phyloP scores from a whole-genome alignment of 1,139 yeast species.

The Scheffersomyces lignicola region DNA sequence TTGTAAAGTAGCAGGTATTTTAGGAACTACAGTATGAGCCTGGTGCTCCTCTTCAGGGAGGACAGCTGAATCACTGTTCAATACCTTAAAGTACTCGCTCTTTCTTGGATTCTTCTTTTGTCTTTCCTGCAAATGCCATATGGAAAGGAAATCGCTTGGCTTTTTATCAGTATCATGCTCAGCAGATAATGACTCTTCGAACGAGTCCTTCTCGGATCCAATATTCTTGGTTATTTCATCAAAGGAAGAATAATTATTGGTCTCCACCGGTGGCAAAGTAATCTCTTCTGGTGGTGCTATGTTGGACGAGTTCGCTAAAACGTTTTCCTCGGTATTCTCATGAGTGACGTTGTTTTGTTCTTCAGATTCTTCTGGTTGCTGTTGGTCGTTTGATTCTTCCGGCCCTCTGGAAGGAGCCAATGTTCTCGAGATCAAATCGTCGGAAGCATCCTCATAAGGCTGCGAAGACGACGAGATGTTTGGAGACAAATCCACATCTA shows the following conservation, averaged over 20 bases:
- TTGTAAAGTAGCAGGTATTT: constrained; percentile 24
- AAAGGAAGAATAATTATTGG: constrained; percentile 32
- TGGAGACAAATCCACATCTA: constrained; percentile 5
- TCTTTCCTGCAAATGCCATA: constrained; percentile 45
- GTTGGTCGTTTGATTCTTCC: constrained; percentile 7
- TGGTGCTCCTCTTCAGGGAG: constrained; percentile 2
- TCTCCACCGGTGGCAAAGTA: constrained; percentile 39
- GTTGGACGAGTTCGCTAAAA: constrained; percentile 45
- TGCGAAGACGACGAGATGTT: constrained; percentile 11
- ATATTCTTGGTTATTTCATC: constrained; percentile 36
- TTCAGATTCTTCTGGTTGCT: constrained; percentile 6
- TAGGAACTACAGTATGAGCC: constrained; percentile 4
- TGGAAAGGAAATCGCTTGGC: constrained; percentile 34
- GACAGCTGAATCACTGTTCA: constrained; percentile 5
- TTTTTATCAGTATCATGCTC: constrained; percentile 37
- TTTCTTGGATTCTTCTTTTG: constrained; percentile 17
- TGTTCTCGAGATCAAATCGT: constrained; percentile 14
- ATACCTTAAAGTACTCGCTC: constrained; percentile 9
- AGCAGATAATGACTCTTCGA: constrained; percentile 45
- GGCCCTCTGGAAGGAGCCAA: constrained; percentile 24
- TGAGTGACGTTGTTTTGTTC: constrained; percentile 8
- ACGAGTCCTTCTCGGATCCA: constrained; percentile 20
- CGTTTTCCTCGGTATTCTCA: constrained; percentile 11
- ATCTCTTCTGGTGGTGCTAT: constrained; percentile 41
- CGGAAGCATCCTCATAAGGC: constrained; percentile 21